A percentile compares a stretch with the other conserved stretches of the same genome.
phyloP scores from a whole-genome alignment of 2,329 filamentous ascomycete species.

The Immersiporthe knoxdaviesiana region DNA sequence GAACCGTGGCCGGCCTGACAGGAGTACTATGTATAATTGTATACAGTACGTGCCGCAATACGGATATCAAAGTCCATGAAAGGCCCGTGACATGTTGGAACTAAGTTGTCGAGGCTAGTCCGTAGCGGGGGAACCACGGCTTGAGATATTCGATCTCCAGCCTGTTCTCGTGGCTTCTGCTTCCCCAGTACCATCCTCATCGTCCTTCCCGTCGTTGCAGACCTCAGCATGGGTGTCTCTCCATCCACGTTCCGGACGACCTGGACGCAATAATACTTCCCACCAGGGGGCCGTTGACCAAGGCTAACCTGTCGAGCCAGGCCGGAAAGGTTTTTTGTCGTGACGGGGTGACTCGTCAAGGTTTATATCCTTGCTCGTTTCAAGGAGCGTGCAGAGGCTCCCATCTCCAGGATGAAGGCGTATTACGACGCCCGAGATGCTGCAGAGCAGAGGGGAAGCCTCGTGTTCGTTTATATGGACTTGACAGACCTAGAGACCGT shows the following conservation, averaged over 20 bases:
- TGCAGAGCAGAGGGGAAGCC: constrained; percentile 21
- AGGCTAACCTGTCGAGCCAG: constrained; percentile 30
- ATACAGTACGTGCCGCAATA: too few relatives aligned
- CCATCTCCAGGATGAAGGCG: constrained; percentile 31
- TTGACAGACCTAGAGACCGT: constrained; percentile 31
- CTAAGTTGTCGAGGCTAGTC: neutral
- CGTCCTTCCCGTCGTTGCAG: neutral
- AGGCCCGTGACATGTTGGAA: neutral
- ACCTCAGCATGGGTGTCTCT: constrained; percentile 23
- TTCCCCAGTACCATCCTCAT: neutral
- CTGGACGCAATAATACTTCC: constrained; percentile 34
- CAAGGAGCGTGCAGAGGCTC: constrained; percentile 30
- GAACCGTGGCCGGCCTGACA: too few relatives aligned
- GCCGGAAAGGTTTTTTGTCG: constrained; percentile 41
- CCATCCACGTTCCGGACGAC: constrained; percentile 8
- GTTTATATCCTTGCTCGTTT: constrained; percentile 54
- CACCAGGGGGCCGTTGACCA: constrained; percentile 29
- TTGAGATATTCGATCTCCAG: neutral
- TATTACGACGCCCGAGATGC: constrained; percentile 22
- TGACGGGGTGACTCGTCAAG: constrained; percentile 50
- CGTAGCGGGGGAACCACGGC: neutral
- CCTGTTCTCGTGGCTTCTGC: too few relatives aligned
- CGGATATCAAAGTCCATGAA: too few relatives aligned
- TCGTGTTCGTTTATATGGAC: constrained; percentile 33
- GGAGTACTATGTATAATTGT: too few relatives aligned